Base-by-base conservation (phyloP, 2,329 filamentous ascomycete species). In the Aspergillus hortae region DNA sequence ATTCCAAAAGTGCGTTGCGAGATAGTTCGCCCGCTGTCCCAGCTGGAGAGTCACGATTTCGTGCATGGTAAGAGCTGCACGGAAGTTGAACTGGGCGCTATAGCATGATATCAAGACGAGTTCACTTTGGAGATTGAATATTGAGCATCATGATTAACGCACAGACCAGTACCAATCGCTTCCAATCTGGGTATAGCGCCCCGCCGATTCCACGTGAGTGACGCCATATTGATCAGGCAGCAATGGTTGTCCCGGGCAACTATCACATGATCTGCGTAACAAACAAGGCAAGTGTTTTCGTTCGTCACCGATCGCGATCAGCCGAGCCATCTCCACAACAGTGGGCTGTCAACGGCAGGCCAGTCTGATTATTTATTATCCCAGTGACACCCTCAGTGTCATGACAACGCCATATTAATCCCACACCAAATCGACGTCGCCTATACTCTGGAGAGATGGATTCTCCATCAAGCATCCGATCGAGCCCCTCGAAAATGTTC, bases 1-100 rank as follows among this genome's bases (percentile, higher is more conserved):
- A 65, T 99, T 99, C 94, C 94, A 99, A 71, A 96, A 99, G 75
- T 99, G 94, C 0, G 92, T 95, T 27, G 88, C 92, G 19, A 95
- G 77, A 65, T 96, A 95, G 71, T 99, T 99, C 69, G 89, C 92
- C 67, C 89, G 86, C 68, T 95, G 88, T 41, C 94, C 94, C 54
- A 97, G 85, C 78, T 99, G 94, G 43, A 99, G 78, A 0, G 92
- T 96, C 56, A 99, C 80, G 56, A 97, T 90, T 74, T 99, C 94
- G 73, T 92, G 90, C 94, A 99, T 97, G 14, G 48, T n/a, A 11
- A 38, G 7, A 46, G 15, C 14, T 10, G 10, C 27, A n/a, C 25
- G 1, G 23, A 11, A 12, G 23, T 38, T 12, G 7, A 36, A 32
- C 36, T 12, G n/a, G 4, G 42, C 30, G 30, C 6, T 43, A 43